Percentiles rank a stretch among this genome's conserved stretches.
phyloP scores from a whole-genome alignment of 2,329 filamentous ascomycete genomes.

The Fusarium hainanense region DNA sequence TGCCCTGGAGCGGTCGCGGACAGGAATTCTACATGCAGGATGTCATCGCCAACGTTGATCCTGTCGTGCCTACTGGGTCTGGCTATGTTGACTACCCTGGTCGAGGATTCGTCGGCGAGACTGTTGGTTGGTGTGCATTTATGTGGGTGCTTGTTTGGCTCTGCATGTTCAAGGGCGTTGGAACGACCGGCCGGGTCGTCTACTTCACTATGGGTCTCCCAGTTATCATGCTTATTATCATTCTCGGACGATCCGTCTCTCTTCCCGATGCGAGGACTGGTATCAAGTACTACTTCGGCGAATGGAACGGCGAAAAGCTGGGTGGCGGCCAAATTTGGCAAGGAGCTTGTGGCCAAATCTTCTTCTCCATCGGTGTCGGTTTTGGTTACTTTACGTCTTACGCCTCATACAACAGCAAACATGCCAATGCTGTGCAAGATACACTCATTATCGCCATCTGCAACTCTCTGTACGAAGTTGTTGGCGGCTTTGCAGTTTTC shows the following conservation, averaged over 20 bases:
- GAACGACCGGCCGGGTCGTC: not conserved
- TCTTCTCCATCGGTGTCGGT: conserved; percentile 57
- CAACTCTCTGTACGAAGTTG: not conserved
- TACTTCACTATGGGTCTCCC: conserved; percentile 2
- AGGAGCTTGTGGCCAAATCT: conserved; percentile 60
- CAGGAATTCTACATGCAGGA: not conserved
- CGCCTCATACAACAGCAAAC: conserved; percentile 64
- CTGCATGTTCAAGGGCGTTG: not conserved
- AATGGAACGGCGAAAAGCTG: not conserved
- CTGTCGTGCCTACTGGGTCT: not conserved
- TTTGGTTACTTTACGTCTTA: conserved; percentile 67
- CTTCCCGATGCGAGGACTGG: not conserved
- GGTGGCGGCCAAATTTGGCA: conserved; percentile 54
- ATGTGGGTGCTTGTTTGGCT: conserved; percentile 4
- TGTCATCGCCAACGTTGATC: conserved; percentile 1
- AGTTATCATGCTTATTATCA: not conserved
- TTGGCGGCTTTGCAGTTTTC: not conserved
- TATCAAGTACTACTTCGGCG: not conserved
- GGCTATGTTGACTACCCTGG: not conserved
- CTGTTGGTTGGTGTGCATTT: not conserved
- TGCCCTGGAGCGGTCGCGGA: conserved; percentile 58
- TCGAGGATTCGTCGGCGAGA: not conserved
- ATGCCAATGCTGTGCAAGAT: conserved; percentile 53
- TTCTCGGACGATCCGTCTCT: not conserved
- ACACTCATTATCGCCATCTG: not conserved